Evolutionary conservation across 73 alveolate genomes (phyloP), one percentile per base, ranked within the genome.

Genomic region (Symbiodinium pilosum): DNA sequence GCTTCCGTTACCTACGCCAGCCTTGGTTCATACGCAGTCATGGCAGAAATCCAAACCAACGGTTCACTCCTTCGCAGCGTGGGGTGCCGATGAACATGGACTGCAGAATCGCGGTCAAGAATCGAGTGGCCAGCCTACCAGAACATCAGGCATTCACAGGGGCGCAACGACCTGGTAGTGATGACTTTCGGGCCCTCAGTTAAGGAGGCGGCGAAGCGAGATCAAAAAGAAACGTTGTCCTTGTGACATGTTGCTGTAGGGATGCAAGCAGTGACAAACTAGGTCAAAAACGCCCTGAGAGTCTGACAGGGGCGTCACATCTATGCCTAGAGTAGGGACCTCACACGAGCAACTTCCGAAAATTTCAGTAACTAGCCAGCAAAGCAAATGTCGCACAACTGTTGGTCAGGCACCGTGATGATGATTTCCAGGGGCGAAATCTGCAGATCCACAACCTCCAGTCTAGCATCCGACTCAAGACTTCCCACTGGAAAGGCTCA

Each of bases 61-160:
- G n/a, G n/a, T 47, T 16, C 28, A 8, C 18, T 73, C 95, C 95
- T 88, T 88, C 95, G 30, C 95, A 88, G 41, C 95, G 95, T 9
- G 95, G 95, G 20, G 95, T 44, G 34, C 95, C 95, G 73, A 88
- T 71, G 51, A 88, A 88, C 95, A 88, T 88, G 47, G 95, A 52
- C 32, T 69, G 28, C 47, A 88, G 64, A 32, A 88, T 86, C 24
- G 95, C 95, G 43, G 44, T 6, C 24, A 56, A 88, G 87, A 88
- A 88, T 34, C 95, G 86, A 40, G 71, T 84, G 26, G 95, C 95
- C 71, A 88, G 52, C 95, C 95, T 88, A 6, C n/a, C n/a, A n/a
- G n/a, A n/a, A n/a, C n/a, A n/a, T n/a, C 28, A 20, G 69, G 69
- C 69, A 52, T 52, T 9, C 9, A 12, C 69, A 12, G 69, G 69